These are phyloP conservation scores for Leishmania gerbilli DNA, from an alignment of 208 protist genomes.

Conservation along the genomic window DNA sequence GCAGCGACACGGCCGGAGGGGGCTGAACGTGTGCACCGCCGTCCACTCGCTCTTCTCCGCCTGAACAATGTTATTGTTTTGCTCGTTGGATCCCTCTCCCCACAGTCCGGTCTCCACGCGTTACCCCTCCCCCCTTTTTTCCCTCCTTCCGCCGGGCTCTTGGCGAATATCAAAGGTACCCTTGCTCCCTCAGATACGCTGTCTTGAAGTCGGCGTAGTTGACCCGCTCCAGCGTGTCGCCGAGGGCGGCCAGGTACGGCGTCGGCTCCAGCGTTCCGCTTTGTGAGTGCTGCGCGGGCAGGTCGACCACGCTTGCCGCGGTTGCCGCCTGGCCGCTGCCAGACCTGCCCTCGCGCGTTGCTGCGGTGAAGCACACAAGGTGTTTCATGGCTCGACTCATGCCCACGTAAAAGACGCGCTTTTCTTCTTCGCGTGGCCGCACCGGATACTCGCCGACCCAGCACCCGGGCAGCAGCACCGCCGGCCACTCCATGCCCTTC, in stretches of 20 bases:
- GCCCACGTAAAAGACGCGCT: constrained; percentile 87
- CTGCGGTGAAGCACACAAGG: constrained; percentile 72
- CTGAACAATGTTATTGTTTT: not conserved
- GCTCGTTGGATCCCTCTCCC: not conserved
- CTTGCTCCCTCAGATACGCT: constrained; percentile 23
- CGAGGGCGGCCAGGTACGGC: constrained; percentile 43
- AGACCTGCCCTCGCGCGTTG: constrained; percentile 13
- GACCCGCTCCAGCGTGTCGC: constrained; percentile 16
- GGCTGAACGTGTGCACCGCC: not conserved
- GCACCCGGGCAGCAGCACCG: constrained; percentile 77
- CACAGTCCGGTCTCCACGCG: not conserved
- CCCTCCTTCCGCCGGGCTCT: not conserved
- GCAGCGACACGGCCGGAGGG: not conserved
- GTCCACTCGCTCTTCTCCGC: not conserved
- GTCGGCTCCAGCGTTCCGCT: constrained; percentile 35
- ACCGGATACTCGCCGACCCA: constrained; percentile 78
- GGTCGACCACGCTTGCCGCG: not conserved
- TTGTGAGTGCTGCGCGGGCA: not conserved
- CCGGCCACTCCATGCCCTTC: constrained; percentile 90
- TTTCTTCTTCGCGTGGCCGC: constrained; percentile 51
- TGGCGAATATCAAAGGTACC: constrained; percentile 13
- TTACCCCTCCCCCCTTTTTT: no score
- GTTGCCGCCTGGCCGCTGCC: not conserved
- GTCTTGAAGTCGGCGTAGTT: constrained; percentile 13
- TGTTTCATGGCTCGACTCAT: constrained; percentile 85